These are phyloP conservation scores for Adansonia digitata DNA, from an alignment of 345 rosid species.

Conservation along the genomic window DNA sequence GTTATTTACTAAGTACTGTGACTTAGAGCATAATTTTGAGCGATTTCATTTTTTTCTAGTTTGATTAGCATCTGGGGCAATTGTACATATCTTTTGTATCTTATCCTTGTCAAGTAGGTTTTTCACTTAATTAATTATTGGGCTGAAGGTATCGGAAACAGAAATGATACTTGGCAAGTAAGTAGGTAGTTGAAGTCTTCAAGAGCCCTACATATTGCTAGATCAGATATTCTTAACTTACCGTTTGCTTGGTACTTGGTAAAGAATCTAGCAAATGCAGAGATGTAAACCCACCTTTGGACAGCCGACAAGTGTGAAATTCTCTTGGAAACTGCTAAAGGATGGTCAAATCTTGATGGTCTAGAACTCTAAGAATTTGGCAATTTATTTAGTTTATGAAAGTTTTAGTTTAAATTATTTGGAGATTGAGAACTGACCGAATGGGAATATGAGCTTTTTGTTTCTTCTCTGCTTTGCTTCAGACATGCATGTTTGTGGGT, in stretches of 20 bases:
- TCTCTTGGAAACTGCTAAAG: background rate
- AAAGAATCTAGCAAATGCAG: background rate
- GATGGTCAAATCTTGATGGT: conserved; percentile 2
- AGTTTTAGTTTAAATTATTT: background rate
- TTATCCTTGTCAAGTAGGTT: background rate
- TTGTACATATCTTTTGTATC: background rate
- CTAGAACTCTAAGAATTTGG: background rate
- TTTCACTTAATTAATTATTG: background rate
- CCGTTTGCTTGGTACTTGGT: background rate
- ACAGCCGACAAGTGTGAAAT: background rate
- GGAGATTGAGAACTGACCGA: background rate
- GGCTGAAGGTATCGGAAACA: background rate
- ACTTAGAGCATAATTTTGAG: background rate
- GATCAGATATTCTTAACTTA: background rate
- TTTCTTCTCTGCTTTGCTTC: background rate
- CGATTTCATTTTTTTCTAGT: background rate
- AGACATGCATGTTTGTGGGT: background rate
- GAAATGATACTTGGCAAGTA: background rate
- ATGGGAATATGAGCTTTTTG: background rate
- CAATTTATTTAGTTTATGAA: conserved; percentile 8
- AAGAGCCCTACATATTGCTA: background rate
- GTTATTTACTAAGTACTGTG: background rate
- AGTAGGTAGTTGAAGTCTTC: conserved; percentile 1
- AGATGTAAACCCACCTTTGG: background rate
- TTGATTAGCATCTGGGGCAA: background rate